Base-by-base conservation (phyloP, 192 early-diverging fungal genomes). In the Spizellomyces punctatus region DNA sequence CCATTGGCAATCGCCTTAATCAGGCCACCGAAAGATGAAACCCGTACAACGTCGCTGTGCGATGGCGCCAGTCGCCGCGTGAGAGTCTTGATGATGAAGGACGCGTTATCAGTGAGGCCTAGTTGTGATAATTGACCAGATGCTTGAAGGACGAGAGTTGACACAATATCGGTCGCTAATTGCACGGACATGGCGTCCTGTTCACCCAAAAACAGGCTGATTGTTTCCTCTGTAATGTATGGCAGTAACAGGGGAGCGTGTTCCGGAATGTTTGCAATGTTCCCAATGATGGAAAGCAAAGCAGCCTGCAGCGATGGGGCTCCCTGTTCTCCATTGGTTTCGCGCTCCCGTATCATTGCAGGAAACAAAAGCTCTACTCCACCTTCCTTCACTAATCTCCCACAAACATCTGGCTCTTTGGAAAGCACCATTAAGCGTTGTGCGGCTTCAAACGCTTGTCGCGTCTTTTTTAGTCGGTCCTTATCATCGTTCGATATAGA, bases 401-500 rank as follows among this genome's bases (percentile, higher is more conserved):
- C 8, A 17, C 59, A 46, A 6, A 42, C 73, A 7, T 21, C 74
- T 0, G 44, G 9, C 27, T 71, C 74, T 36, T 49, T 41, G 12
- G 74, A 56, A 43, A 76, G 41, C 50, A 42, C 19, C 6, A 64
- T 67, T 16, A 79, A 57, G 6, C 63, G 21, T 54, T 77, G 56
- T n/a, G 68, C 74, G 1, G 78, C 64, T n/a, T 76, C 78, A 41
- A 78, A 55, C 8, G 63, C 17, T 36, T 64, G 62, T 10, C 48
- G 36, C 10, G 41, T 42, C 27, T n/a, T 58, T 36, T n/a, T 67
- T 19, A 2, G 22, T 49, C 14, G 12, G 10, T 64, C 52, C 14
- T 8, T 27, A 8, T 61, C 69, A 60, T 57, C 69, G 10, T 55
- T 8, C 27, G 8, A 17, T 8, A 6, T 19, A 17, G 43, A 10